Evolutionary conservation across 2,329 filamentous ascomycete species (phyloP).

Genomic region (Stagonosporopsis tanaceti): DNA sequence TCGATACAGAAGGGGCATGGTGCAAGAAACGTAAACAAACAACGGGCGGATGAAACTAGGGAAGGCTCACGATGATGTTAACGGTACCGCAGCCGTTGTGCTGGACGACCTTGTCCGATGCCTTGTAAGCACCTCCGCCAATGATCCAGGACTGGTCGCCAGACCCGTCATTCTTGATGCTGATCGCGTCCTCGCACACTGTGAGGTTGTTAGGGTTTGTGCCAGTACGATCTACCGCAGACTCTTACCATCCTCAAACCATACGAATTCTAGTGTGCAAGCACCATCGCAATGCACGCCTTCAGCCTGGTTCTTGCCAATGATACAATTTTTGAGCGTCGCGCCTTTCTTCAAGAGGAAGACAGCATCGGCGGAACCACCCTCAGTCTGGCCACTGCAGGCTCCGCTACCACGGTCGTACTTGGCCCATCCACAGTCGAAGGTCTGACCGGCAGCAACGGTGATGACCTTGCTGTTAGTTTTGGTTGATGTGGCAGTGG

Average conservation of each 20-base stretch:
- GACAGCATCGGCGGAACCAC: conserved; percentile 53
- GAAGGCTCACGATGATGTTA: conserved; percentile 30
- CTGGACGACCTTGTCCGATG: conserved; percentile 48
- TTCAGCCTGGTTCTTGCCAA: conserved; percentile 59
- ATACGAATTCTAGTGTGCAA: conserved; percentile 57
- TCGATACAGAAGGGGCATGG: background rate
- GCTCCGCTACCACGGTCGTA: conserved; percentile 29
- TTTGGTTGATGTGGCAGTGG: conserved; percentile 23
- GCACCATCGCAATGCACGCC: conserved; percentile 59
- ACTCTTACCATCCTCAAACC: conserved; percentile 41
- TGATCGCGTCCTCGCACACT: conserved; percentile 48
- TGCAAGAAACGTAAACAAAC: background rate
- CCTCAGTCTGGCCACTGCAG: conserved; percentile 25
- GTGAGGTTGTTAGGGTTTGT: background rate
- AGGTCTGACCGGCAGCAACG: conserved; percentile 23
- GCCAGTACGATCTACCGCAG: background rate
- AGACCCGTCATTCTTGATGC: conserved; percentile 33
- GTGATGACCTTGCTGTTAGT: conserved; percentile 29
- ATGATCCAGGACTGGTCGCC: conserved; percentile 45
- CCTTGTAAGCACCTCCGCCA: conserved; percentile 47
- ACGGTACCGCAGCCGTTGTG: conserved; percentile 49
- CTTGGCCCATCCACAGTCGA: conserved; percentile 27
- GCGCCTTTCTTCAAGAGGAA: conserved; percentile 59
- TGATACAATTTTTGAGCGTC: conserved; percentile 60
- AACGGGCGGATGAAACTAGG: background rate